phyloP scores from a whole-genome alignment of 768 basidiomycete genomes.

The Phylloporus arenicola region DNA sequence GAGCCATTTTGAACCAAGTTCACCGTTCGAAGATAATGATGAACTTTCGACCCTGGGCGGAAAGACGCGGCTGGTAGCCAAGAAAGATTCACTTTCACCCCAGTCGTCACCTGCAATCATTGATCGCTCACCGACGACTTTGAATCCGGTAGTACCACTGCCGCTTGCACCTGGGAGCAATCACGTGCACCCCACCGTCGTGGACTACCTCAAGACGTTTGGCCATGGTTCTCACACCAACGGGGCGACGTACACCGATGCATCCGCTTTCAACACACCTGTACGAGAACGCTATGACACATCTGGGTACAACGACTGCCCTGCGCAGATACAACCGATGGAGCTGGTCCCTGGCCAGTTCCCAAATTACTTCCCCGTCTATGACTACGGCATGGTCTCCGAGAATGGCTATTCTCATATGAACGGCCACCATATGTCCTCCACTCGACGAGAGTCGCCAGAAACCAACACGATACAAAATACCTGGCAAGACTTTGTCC shows the following conservation, averaged over 20 bases:
- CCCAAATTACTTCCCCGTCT: constrained; percentile 73
- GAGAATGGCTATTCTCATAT: constrained; percentile 34
- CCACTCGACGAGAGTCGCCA: constrained; percentile 40
- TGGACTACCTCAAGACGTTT: constrained; percentile 68
- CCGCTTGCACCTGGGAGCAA: constrained; percentile 50
- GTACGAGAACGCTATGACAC: constrained; percentile 22
- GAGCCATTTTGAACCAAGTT: constrained; percentile 36
- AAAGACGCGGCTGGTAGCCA: constrained; percentile 58
- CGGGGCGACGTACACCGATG: constrained; percentile 21
- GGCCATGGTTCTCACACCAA: constrained; percentile 23
- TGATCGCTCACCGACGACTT: constrained; percentile 65
- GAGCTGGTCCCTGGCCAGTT: constrained; percentile 35
- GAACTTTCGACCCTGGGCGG: constrained; percentile 62
- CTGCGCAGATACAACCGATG: constrained; percentile 27
- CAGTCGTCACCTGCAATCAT: constrained; percentile 36
- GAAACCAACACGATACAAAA: constrained; percentile 54
- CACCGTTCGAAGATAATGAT: constrained; percentile 51
- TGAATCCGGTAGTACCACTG: constrained; percentile 67
- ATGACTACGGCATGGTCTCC: constrained; percentile 52
- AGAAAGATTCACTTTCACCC: constrained; percentile 55
- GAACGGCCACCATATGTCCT: constrained; percentile 32
- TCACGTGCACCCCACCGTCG: constrained; percentile 55
- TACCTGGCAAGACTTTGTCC: constrained; percentile 62
- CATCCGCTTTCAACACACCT: constrained; percentile 23
- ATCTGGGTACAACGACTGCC: constrained; percentile 17